Evolutionary conservation across 108 stramenopile species (phyloP).

Genomic region (Pseudonitzschia multiseries): DNA sequence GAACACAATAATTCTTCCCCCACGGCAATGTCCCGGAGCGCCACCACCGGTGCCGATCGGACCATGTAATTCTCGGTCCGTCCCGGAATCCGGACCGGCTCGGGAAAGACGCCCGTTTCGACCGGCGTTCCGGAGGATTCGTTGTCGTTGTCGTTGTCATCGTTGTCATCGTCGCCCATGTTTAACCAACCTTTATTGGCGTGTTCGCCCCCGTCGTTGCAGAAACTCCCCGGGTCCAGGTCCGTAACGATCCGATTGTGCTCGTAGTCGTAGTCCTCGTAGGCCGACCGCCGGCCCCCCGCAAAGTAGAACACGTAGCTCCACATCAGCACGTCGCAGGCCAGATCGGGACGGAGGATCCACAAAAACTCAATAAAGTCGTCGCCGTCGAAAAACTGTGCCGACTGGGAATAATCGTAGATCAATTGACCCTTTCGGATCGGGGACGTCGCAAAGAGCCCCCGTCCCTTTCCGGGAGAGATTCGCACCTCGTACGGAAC

Average conservation of each 20-base stretch:
- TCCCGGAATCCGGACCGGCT: not conserved
- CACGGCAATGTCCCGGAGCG: not conserved
- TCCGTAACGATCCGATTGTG: not conserved
- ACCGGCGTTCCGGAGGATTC: not conserved
- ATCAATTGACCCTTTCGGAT: not conserved
- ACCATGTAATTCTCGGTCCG: not conserved
- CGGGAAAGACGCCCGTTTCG: not conserved
- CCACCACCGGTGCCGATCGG: not conserved
- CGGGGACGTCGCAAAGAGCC: not conserved
- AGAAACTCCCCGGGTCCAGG: conserved; percentile 6
- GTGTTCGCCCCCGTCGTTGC: not conserved
- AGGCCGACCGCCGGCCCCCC: not conserved
- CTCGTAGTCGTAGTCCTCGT: not conserved
- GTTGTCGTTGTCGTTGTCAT: not conserved
- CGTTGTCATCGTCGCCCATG: not conserved
- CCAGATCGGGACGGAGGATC: not conserved
- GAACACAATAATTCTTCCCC: conserved; percentile 4
- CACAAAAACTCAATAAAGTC: not conserved
- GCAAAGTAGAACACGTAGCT: not conserved
- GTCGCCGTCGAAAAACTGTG: not conserved
- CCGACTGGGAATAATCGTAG: not conserved
- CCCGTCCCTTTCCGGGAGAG: not conserved
- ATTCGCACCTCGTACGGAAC: conserved; percentile 5
- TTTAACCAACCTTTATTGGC: not conserved
- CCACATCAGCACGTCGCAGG: conserved; percentile 12